Percentiles rank a stretch among this genome's conserved stretches.
These are phyloP conservation scores for Fraxinus ornus DNA, from an alignment of 305 asterid genomes.

Conservation along the genomic window DNA sequence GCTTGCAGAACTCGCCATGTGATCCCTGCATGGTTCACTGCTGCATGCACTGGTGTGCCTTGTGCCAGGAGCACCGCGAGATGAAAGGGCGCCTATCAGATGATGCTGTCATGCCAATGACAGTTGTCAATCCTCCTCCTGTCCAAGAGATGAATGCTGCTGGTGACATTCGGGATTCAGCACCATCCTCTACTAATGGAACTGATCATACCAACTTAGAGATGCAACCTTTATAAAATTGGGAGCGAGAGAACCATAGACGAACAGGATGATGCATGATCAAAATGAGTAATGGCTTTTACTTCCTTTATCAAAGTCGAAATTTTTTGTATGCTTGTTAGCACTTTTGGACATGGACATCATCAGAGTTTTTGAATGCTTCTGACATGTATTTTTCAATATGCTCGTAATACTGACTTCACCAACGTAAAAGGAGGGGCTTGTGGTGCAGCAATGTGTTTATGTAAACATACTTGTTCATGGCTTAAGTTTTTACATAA, in stretches of 20 bases:
- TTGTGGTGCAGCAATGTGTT: neutral
- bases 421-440: neutral
- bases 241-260: neutral
- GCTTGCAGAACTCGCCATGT: constrained; percentile 86
- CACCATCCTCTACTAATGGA: constrained; percentile 51
- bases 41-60: constrained; percentile 96
- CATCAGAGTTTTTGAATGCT: neutral
- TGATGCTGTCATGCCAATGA: constrained; percentile 62
- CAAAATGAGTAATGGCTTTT: neutral
- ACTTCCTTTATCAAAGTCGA: neutral
- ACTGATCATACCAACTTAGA: constrained; percentile 55
- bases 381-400: neutral
- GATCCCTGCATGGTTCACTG: constrained; percentile 95
- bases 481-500: neutral
- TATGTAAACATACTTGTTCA: neutral
- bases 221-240: constrained; percentile 64
- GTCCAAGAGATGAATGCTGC: constrained; percentile 75
- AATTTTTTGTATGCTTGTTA: neutral
- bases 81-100: constrained; percentile 78
- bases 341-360: neutral
- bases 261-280: neutral
- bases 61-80: constrained; percentile 98
- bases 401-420: neutral
- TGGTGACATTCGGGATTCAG: constrained; percentile 28
- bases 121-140: constrained; percentile 87